Evolutionary conservation across 148 eudicot genomes (phyloP).

Genomic region (Talinum fruticosum): DNA sequence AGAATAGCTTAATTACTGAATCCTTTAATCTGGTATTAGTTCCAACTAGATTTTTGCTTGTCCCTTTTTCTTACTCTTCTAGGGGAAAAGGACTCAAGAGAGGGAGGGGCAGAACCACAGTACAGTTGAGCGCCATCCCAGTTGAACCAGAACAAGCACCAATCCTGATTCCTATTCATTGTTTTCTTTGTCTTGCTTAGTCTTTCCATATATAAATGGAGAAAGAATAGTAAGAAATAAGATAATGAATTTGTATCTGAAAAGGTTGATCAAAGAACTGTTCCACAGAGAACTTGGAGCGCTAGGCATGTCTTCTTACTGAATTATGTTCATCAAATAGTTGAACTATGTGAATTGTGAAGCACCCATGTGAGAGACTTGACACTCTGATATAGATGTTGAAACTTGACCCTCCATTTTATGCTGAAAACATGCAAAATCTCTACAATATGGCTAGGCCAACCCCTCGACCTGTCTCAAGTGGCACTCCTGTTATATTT

Average conservation of each 20-base stretch:
- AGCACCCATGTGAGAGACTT: neutral
- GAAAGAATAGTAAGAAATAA: neutral
- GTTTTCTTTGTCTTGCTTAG: neutral
- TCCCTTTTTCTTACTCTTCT: neutral
- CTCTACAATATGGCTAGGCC: neutral
- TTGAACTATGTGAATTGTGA: neutral
- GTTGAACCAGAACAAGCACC: neutral
- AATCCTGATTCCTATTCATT: neutral
- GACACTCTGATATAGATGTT: neutral
- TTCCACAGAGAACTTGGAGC: neutral
- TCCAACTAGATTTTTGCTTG: too few relatives aligned
- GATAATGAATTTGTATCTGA: neutral
- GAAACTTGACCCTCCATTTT: neutral
- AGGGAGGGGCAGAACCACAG: neutral
- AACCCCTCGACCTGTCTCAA: neutral
- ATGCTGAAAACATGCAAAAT: neutral
- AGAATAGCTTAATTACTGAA: neutral
- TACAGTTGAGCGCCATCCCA: neutral
- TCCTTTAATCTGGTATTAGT: too few relatives aligned
- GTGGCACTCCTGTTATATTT: neutral
- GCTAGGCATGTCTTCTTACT: neutral
- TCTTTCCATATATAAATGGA: neutral
- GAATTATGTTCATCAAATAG: neutral
- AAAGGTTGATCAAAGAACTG: neutral
- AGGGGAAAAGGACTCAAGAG: neutral